Evolutionary conservation across 2,329 filamentous ascomycete genomes (phyloP).

Genomic region (Anthostomella pinea): DNA sequence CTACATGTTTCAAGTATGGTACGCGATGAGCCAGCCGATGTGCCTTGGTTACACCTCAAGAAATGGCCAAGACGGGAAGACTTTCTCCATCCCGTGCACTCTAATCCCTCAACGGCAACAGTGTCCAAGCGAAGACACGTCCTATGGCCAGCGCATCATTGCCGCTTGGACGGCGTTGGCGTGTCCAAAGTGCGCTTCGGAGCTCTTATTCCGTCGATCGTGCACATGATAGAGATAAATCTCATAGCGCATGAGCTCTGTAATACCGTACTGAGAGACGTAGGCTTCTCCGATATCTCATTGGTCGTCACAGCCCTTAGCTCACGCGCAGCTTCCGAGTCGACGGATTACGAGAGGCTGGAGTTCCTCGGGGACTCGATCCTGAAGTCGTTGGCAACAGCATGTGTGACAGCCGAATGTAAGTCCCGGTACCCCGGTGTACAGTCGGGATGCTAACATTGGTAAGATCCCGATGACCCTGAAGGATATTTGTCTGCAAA

Average conservation of each 20-base stretch:
- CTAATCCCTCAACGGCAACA: conserved; percentile 9
- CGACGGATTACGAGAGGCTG: conserved; percentile 73
- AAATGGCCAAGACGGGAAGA: conserved; percentile 56
- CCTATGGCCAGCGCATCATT: conserved; percentile 46
- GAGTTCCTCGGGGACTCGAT: conserved; percentile 87
- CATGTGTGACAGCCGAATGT: conserved; percentile 60
- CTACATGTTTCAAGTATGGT: conserved; percentile 36
- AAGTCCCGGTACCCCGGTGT: conserved; percentile 22
- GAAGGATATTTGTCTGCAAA: conserved; percentile 70
- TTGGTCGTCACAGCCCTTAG: conserved; percentile 69
- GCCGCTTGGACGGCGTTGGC: conserved; percentile 48
- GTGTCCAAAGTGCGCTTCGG: conserved; percentile 47
- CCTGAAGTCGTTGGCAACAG: conserved; percentile 69
- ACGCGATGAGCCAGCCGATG: conserved; percentile 39
- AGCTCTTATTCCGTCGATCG: conserved; percentile 69
- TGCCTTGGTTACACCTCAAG: conserved; percentile 46
- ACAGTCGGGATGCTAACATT: conserved; percentile 10
- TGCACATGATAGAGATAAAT: conserved; percentile 64
- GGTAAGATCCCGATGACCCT: conserved; percentile 62
- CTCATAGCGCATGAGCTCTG: conserved; percentile 62
- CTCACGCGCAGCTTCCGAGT: conserved; percentile 57
- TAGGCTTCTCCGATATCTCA: conserved; percentile 52
- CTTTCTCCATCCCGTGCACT: conserved; percentile 48
- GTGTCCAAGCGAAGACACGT: conserved; percentile 42
- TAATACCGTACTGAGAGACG: conserved; percentile 47